Conservation (phyloP, 1,284 basidiomycete genomes). For the Irpex sp. region DNA sequence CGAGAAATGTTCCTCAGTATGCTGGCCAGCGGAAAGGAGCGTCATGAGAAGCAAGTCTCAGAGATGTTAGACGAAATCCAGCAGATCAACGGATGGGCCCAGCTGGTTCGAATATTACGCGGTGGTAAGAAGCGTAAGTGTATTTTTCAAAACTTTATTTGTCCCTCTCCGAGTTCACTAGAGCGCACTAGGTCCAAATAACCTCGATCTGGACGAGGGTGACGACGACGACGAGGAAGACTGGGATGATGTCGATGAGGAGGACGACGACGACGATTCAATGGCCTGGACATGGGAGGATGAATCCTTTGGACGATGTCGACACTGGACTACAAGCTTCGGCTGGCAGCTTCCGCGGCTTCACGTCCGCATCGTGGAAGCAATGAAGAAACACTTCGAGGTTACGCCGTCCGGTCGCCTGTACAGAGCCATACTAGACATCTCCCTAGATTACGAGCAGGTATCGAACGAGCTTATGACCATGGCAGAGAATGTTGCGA, state of each 20-base stretch:
- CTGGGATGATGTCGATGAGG: constrained; percentile 20
- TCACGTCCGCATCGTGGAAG: constrained; percentile 39
- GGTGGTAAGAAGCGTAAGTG: constrained; percentile 44
- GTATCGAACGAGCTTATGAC: constrained; percentile 34
- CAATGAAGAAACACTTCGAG: constrained; percentile 44
- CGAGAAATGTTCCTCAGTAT: constrained; percentile 59
- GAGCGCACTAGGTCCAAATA: neutral
- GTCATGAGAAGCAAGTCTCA: constrained; percentile 36
- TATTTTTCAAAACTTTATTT: neutral
- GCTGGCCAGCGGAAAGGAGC: constrained; percentile 35
- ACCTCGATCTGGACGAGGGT: neutral
- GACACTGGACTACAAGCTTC: constrained; percentile 49
- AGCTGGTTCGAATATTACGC: constrained; percentile 47
- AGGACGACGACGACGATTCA: constrained; percentile 18
- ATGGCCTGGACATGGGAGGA: constrained; percentile 24
- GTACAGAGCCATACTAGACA: constrained; percentile 38
- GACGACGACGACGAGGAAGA: constrained; percentile 30
- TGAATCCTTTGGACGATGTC: constrained; percentile 11
- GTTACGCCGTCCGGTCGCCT: constrained; percentile 43
- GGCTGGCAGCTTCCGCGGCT: constrained; percentile 38
- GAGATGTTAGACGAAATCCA: constrained; percentile 58
- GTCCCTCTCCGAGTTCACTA: no score
- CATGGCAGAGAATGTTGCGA: constrained; percentile 37
- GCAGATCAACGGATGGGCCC: constrained; percentile 41
- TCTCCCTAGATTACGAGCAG: constrained; percentile 30